Evolutionary conservation across 2,329 filamentous ascomycete species (phyloP).

Genomic region (Cyanodermella asteris): DNA sequence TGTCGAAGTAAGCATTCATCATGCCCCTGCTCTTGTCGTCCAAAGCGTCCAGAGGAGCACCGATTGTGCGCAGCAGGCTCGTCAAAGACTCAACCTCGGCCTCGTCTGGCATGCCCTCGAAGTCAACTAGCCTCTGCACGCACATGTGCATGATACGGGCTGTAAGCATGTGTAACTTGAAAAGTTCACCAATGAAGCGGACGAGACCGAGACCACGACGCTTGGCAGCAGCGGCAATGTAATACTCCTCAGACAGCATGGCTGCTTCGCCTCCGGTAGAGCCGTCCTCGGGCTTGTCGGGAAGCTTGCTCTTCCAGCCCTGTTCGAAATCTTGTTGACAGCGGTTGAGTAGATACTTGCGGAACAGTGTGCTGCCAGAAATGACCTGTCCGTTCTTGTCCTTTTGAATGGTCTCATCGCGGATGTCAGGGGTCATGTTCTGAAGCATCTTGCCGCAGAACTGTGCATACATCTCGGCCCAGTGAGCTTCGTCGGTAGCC

Average conservation of each 20-base stretch:
- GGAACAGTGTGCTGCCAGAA: constrained; percentile 81
- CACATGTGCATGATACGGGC: constrained; percentile 99
- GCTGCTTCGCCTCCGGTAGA: constrained; percentile 52
- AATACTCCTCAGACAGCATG: constrained; percentile 92
- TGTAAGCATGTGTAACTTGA: constrained; percentile 96
- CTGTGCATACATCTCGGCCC: constrained; percentile 96
- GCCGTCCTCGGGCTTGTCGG: constrained; percentile 54
- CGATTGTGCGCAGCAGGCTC: constrained; percentile 81
- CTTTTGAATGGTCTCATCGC: constrained; percentile 67
- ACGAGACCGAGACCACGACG: constrained; percentile 91
- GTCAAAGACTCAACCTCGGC: constrained; percentile 89
- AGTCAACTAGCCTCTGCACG: constrained; percentile 91
- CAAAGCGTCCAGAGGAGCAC: constrained; percentile 61
- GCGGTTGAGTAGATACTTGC: constrained; percentile 94
- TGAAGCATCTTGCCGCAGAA: constrained; percentile 97
- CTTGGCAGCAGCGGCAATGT: constrained; percentile 80
- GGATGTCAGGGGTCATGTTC: constrained; percentile 83
- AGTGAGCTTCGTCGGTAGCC: constrained; percentile 93
- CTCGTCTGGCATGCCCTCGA: constrained; percentile 79
- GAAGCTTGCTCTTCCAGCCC: constrained; percentile 81
- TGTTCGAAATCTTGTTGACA: constrained; percentile 98
- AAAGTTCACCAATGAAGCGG: constrained; percentile 97
- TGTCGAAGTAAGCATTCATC: constrained; percentile 85
- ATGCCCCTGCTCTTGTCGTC: constrained; percentile 64
- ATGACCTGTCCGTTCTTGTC: constrained; percentile 80